Conservation (phyloP, 371 early-diverging fungal genomes). For the Lichtheimia ramosa region DNA sequence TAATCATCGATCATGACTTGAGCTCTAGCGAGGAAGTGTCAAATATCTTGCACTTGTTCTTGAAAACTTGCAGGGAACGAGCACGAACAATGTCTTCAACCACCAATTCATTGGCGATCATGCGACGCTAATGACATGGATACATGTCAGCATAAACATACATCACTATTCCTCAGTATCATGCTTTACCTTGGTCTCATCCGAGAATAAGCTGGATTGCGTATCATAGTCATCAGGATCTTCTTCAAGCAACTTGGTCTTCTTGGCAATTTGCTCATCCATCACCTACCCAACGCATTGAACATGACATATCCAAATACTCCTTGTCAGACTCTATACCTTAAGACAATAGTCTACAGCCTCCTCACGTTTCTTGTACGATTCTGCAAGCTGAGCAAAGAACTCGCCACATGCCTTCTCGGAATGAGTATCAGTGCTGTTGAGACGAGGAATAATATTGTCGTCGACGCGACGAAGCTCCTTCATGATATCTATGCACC, state of each 20-base stretch:
- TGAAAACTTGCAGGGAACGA: conserved; percentile 71
- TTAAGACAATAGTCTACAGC: conserved; percentile 70
- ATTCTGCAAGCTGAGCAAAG: conserved; percentile 65
- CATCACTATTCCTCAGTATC: background rate
- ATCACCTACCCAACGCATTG: conserved; percentile 37
- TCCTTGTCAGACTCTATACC: conserved; percentile 29
- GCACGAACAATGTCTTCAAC: conserved; percentile 77
- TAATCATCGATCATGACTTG: conserved; percentile 14
- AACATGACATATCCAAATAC: background rate
- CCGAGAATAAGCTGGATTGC: conserved; percentile 57
- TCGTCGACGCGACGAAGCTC: conserved; percentile 79
- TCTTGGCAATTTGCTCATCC: conserved; percentile 58
- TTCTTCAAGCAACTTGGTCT: conserved; percentile 56
- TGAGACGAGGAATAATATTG: conserved; percentile 77
- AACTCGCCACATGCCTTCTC: conserved; percentile 65
- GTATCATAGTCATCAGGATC: conserved; percentile 64
- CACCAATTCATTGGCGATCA: conserved; percentile 65
- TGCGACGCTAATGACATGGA: conserved; percentile 58
- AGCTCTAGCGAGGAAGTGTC: conserved; percentile 54
- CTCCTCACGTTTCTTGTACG: conserved; percentile 68
- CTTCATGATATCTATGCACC: conserved; percentile 58
- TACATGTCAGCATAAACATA: background rate
- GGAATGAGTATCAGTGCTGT: conserved; percentile 70
- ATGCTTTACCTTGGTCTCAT: conserved; percentile 60
- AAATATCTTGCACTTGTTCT: conserved; percentile 65